A percentile compares a stretch with the other conserved stretches of the same genome.
phyloP scores from a whole-genome alignment of 306 rosid genomes.

The Casuarina equisetifolia region DNA sequence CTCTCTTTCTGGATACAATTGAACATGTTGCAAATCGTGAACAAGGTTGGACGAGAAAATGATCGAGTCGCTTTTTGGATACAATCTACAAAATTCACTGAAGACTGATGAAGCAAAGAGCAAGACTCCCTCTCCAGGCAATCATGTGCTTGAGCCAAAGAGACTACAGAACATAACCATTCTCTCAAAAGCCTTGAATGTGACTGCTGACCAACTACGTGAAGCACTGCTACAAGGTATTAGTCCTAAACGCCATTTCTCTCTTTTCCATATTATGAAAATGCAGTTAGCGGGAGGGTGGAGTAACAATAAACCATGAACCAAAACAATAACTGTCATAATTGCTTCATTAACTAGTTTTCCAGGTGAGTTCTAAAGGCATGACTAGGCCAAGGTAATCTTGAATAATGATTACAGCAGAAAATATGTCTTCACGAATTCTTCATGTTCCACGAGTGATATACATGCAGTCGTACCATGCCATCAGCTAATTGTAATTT shows the following conservation, averaged over 20 bases:
- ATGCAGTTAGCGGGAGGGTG: not conserved
- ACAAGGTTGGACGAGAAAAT: conserved; percentile 95
- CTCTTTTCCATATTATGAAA: not conserved
- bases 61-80: conserved; percentile 97
- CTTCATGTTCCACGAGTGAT: no score
- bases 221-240: conserved; percentile 86
- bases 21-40: conserved; percentile 22
- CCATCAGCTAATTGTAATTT: not conserved
- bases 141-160: conserved; percentile 93
- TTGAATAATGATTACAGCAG: no score
- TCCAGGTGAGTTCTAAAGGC: not conserved
- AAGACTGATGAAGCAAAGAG: conserved; percentile 78
- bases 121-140: conserved; percentile 90
- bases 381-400: no score
- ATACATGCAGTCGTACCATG: not conserved
- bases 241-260: conserved; percentile 10
- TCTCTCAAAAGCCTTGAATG: conserved; percentile 84
- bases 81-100: conserved; percentile 69
- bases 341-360: not conserved
- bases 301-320: not conserved
- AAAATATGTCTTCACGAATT: no score
- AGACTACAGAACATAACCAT: conserved; percentile 95
- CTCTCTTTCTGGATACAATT: not conserved
- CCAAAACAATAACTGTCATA: not conserved
- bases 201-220: conserved; percentile 68